phyloP scores from a whole-genome alignment of 2,329 filamentous ascomycete species.

The Gaeumannomyces tritici region DNA sequence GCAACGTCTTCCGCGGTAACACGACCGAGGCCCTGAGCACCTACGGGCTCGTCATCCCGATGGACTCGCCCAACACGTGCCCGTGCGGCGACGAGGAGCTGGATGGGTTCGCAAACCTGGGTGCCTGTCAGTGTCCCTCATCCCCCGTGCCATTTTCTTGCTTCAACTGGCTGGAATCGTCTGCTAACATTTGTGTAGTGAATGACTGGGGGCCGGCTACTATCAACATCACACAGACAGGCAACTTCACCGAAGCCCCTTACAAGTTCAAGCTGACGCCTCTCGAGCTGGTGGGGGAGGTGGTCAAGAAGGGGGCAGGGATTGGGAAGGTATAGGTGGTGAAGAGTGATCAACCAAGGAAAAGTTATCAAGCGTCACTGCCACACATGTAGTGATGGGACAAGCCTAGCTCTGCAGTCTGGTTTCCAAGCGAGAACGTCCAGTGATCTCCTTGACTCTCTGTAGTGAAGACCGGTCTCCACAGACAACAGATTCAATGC shows the following conservation, averaged over 20 bases:
- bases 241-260: slow-evolving; percentile 35
- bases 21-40: slow-evolving; percentile 40
- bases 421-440: too few species aligned
- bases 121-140: slow-evolving; percentile 30
- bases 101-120: slow-evolving; percentile 44
- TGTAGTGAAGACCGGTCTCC: too few species aligned
- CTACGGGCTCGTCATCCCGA: slow-evolving; percentile 44
- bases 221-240: slow-evolving; percentile 42
- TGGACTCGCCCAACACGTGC: slow-evolving; percentile 43
- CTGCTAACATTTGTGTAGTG: slow-evolving; percentile 10
- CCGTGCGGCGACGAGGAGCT: slow-evolving; percentile 42
- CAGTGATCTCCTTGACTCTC: too few species aligned
- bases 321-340: slow-evolving; percentile 28
- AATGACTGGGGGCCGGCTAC: slow-evolving; percentile 38
- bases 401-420: too few species aligned
- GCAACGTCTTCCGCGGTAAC: slow-evolving; percentile 35
- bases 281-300: slow-evolving; percentile 26
- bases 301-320: slow-evolving; percentile 33
- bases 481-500: too few species aligned
- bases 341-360: not conserved
- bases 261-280: slow-evolving; percentile 39
- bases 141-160: not conserved
- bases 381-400: too few species aligned
- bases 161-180: not conserved
- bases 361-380: too few species aligned